phyloP scores from a whole-genome alignment of 164 flowering plant genomes.

The Chimonanthus salicifolius region DNA sequence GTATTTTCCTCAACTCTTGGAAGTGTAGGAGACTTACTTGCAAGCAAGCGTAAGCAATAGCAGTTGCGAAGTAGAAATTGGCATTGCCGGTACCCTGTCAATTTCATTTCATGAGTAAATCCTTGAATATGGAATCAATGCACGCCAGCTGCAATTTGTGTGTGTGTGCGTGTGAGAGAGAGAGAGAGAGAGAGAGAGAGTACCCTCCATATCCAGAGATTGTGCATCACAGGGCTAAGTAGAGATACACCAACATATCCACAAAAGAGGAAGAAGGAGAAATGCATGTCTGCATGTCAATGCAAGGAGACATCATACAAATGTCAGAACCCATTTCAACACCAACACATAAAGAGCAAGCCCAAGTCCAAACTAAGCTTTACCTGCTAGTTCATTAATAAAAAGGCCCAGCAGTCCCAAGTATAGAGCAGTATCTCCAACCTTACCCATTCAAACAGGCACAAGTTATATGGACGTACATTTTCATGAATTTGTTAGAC shows the following conservation, averaged over 20 bases:
- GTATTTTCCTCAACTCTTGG: neutral
- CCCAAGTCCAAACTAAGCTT: conserved; percentile 10
- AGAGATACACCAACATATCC: conserved; percentile 84
- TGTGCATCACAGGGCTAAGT: conserved; percentile 98
- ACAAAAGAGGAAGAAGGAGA: conserved; percentile 85
- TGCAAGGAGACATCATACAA: conserved; percentile 2
- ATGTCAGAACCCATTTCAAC: conserved; percentile 3
- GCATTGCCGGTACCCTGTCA: conserved; percentile 98
- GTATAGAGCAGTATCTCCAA: conserved; percentile 89
- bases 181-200: conserved; percentile 20
- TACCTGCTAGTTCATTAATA: conserved; percentile 81
- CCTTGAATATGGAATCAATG: neutral
- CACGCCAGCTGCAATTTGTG: neutral
- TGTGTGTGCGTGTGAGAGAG: neutral
- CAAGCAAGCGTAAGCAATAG: conserved; percentile 81
- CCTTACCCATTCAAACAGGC: conserved; percentile 34
- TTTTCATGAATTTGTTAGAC: neutral
- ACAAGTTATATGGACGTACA: neutral
- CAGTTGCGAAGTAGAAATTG: conserved; percentile 93
- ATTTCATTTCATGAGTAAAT: conserved; percentile 9
- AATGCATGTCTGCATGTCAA: conserved; percentile 68
- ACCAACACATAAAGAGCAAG: conserved; percentile 6
- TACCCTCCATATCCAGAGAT: conserved; percentile 99
- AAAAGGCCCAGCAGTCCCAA: conserved; percentile 73
- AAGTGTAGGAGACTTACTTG: conserved; percentile 46